phyloP scores from a whole-genome alignment of 78 protist genomes.

The Dictyostelium brefeldianum region DNA sequence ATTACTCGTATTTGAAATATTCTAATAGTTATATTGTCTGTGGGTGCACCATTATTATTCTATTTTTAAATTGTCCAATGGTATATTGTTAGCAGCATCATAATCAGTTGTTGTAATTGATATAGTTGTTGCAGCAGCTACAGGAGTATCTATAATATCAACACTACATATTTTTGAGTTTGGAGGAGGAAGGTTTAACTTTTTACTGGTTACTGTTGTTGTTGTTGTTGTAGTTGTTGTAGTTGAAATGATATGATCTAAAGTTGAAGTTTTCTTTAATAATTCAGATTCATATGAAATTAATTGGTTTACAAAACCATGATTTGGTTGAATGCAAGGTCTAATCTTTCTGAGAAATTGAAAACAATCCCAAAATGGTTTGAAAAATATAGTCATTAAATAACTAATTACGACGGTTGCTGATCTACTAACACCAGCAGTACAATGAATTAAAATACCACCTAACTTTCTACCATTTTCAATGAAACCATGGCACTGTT shows the following conservation, averaged over 20 bases:
- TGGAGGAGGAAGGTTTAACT: not conserved
- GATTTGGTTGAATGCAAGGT: slow-evolving; percentile 72
- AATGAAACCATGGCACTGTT: slow-evolving; percentile 49
- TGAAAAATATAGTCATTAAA: slow-evolving; percentile 53
- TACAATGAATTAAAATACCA: slow-evolving; percentile 52
- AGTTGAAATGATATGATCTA: not conserved
- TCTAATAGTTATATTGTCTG: not conserved
- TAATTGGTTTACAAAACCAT: slow-evolving; percentile 60
- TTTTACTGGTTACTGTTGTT: not conserved
- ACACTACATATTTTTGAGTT: not conserved
- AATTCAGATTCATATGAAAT: slow-evolving; percentile 20
- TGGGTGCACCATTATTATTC: not conserved
- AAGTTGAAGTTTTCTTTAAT: not conserved
- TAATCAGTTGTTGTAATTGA: too few relatives aligned
- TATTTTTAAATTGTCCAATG: not conserved
- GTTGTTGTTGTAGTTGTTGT: not conserved
- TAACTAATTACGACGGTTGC: slow-evolving; percentile 64
- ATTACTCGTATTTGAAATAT: slow-evolving; percentile 27
- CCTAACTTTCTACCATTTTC: slow-evolving; percentile 47
- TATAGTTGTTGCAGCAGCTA: too few relatives aligned
- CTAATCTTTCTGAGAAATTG: slow-evolving; percentile 53
- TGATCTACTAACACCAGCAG: slow-evolving; percentile 64
- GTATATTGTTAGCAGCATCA: not conserved
- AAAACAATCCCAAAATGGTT: slow-evolving; percentile 71
- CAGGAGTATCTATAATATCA: too few relatives aligned